phyloP scores from a whole-genome alignment of 2,329 filamentous ascomycete species.

The Chalaropsis thielavioides region DNA sequence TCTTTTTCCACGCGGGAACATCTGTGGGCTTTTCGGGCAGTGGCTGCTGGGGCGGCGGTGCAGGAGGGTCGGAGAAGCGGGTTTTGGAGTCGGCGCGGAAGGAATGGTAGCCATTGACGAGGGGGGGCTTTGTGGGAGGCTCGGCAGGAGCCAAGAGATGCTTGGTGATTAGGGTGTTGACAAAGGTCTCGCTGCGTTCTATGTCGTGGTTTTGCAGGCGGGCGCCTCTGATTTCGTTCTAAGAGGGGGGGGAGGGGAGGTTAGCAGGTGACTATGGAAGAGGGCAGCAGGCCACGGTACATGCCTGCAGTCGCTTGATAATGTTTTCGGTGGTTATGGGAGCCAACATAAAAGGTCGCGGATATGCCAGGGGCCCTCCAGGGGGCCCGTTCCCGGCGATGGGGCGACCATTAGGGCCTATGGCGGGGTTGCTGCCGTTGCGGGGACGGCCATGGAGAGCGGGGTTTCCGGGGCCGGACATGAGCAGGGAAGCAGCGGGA shows the following conservation, averaged over 20 bases:
- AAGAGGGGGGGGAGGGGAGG: constrained; percentile 12
- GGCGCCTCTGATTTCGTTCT: constrained; percentile 85
- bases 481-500: constrained; percentile 57
- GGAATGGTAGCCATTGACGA: constrained; percentile 36
- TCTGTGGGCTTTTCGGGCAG: constrained; percentile 79
- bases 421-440: constrained; percentile 50
- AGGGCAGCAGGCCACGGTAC: constrained; percentile 24
- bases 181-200: constrained; percentile 64
- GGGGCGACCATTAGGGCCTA: constrained; percentile 42
- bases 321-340: constrained; percentile 90
- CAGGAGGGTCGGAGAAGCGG: constrained; percentile 82
- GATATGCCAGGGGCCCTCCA: constrained; percentile 45
- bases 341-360: constrained; percentile 72
- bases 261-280: constrained; percentile 14
- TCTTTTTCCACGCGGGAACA: constrained; percentile 56
- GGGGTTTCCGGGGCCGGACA: constrained; percentile 44
- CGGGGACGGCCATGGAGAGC: constrained; percentile 58
- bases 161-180: constrained; percentile 61
- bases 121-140: constrained; percentile 32
- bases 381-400: constrained; percentile 40
- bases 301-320: constrained; percentile 70
- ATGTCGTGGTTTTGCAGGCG: constrained; percentile 79
- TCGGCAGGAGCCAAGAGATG: constrained; percentile 44
- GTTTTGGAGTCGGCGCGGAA: constrained; percentile 63
- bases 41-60: constrained; percentile 83